phyloP scores from a whole-genome alignment of 495 filamentous ascomycete genomes.

The Geoglossum glabrum region DNA sequence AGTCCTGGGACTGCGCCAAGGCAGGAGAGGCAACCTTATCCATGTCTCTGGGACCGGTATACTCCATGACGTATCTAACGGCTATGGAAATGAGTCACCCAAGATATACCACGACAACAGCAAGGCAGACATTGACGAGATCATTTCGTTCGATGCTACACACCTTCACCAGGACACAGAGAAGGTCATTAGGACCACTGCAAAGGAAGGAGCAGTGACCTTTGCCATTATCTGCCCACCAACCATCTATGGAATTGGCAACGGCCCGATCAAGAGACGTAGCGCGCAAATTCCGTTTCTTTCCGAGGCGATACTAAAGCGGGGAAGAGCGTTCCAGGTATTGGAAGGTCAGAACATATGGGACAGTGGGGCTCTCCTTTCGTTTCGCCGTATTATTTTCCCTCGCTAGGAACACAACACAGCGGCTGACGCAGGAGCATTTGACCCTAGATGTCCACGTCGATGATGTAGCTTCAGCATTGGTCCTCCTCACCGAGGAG shows the following conservation, averaged over 20 bases:
- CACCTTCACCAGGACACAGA: slow-evolving; percentile 42
- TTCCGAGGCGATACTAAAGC: not conserved
- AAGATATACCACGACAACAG: slow-evolving; percentile 37
- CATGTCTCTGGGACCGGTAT: slow-evolving; percentile 46
- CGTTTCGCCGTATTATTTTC: too few relatives aligned
- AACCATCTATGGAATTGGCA: slow-evolving; percentile 35
- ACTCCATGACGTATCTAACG: slow-evolving; percentile 27
- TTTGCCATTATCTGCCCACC: slow-evolving; percentile 62
- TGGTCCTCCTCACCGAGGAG: too few relatives aligned
- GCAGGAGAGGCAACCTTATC: slow-evolving; percentile 33
- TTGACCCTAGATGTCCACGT: not conserved
- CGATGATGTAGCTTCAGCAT: not conserved
- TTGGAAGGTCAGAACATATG: too few relatives aligned
- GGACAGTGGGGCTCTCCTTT: too few relatives aligned
- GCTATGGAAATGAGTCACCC: slow-evolving; percentile 30
- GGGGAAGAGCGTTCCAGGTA: too few relatives aligned
- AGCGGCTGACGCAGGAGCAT: too few relatives aligned
- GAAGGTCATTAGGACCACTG: slow-evolving; percentile 32
- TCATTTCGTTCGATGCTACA: slow-evolving; percentile 33
- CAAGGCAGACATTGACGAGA: slow-evolving; percentile 30
- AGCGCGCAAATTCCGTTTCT: not conserved
- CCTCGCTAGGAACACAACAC: too few relatives aligned
- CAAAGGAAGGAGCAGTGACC: slow-evolving; percentile 27
- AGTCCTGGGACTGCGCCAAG: not conserved
- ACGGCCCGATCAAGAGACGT: not conserved